phyloP scores from a whole-genome alignment of 768 basidiomycete species.

The Daedalea quercina region DNA sequence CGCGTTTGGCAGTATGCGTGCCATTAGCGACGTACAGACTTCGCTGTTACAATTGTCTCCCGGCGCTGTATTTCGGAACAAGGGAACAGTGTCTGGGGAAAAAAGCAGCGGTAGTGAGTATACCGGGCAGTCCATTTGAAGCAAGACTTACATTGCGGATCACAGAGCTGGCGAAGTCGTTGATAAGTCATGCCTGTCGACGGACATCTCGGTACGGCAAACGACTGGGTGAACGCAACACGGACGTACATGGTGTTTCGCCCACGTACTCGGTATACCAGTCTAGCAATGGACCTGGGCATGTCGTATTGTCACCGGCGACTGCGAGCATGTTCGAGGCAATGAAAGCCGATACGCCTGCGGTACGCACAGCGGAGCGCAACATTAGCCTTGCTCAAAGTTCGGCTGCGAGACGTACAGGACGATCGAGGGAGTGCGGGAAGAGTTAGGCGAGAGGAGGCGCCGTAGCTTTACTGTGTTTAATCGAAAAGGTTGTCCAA shows the following conservation, averaged over 20 bases:
- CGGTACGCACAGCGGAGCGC: too few species aligned
- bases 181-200: background rate
- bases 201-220: background rate
- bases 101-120: background rate
- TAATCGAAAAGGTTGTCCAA: too few species aligned
- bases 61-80: background rate
- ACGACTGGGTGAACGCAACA: background rate
- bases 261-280: background rate
- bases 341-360: too few species aligned
- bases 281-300: background rate
- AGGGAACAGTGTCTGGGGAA: background rate
- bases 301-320: background rate
- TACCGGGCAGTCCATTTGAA: background rate
- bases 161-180: background rate
- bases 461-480: too few species aligned
- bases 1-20: background rate
- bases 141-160: background rate
- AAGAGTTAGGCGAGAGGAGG: too few species aligned
- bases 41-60: background rate
- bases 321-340: too few species aligned
- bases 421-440: too few species aligned
- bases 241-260: background rate
- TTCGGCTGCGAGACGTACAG: too few species aligned
- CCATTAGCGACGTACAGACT: background rate
- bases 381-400: too few species aligned